These are phyloP conservation scores for Coemansia sp. DNA, from an alignment of 192 early-diverging fungal species.

Conservation along the genomic window DNA sequence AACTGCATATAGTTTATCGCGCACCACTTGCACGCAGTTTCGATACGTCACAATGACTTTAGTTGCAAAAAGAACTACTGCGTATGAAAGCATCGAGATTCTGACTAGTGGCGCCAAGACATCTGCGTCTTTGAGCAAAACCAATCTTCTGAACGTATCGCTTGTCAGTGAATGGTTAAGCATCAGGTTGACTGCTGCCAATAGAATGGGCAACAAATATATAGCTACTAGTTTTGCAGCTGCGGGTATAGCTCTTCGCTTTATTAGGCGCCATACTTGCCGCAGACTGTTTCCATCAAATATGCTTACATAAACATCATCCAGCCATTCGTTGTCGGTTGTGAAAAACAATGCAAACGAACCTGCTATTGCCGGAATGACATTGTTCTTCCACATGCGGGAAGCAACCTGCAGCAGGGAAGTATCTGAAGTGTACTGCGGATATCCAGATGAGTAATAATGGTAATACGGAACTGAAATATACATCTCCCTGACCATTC, in stretches of 20 bases:
- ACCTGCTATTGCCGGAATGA: neutral
- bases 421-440: neutral
- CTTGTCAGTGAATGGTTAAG: neutral
- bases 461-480: constrained; percentile 2
- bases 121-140: neutral
- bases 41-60: neutral
- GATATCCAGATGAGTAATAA: neutral
- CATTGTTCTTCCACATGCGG: neutral
- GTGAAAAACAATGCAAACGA: neutral
- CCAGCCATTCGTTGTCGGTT: neutral
- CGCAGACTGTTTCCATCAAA: neutral
- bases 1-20: constrained; percentile 2
- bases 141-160: neutral
- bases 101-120: neutral
- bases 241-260: neutral
- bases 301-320: neutral
- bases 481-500: constrained; percentile 1
- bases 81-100: neutral
- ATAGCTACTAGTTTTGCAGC: neutral
- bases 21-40: neutral
- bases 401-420: neutral
- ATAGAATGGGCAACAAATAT: neutral
- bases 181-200: neutral
- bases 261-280: neutral
- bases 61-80: neutral